A percentile compares a stretch with the other conserved stretches of the same genome.
phyloP scores from a whole-genome alignment of 495 filamentous ascomycete species.

The Penicillium argentinense region DNA sequence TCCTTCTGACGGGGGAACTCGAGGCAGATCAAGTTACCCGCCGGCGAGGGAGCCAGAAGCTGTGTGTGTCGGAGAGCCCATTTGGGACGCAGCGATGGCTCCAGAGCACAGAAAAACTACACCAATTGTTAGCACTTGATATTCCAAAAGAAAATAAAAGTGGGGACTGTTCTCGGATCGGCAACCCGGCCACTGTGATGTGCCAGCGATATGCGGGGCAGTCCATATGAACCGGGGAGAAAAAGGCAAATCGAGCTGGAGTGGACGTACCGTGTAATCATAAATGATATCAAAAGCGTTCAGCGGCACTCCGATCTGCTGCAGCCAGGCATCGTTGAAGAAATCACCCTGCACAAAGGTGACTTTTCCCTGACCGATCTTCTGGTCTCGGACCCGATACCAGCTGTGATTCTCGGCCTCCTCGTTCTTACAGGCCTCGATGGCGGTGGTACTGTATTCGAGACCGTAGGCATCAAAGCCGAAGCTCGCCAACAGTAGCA shows the following conservation, averaged over 20 bases:
- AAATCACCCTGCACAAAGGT: constrained; percentile 70
- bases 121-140: constrained; percentile 15
- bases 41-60: constrained; percentile 56
- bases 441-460: constrained; percentile 60
- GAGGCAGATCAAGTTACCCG: constrained; percentile 70
- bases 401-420: constrained; percentile 32
- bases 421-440: constrained; percentile 54
- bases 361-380: constrained; percentile 51
- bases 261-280: constrained; percentile 71
- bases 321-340: constrained; percentile 63
- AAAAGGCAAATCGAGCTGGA: neutral
- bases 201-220: constrained; percentile 1
- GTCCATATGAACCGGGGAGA: constrained; percentile 1
- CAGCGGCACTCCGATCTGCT: constrained; percentile 39
- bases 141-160: neutral
- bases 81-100: constrained; percentile 58
- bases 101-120: constrained; percentile 80
- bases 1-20: constrained; percentile 78
- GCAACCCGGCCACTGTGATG: neutral
- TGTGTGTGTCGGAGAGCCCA: constrained; percentile 69
- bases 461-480: constrained; percentile 76
- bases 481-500: constrained; percentile 64
- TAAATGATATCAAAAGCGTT: constrained; percentile 75
- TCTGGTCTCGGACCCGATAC: constrained; percentile 49
- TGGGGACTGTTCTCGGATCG: neutral